Evolutionary conservation across 2,329 filamentous ascomycete genomes (phyloP), one percentile per base, ranked within the genome.

Genomic region (Nakataea oryzae): DNA sequence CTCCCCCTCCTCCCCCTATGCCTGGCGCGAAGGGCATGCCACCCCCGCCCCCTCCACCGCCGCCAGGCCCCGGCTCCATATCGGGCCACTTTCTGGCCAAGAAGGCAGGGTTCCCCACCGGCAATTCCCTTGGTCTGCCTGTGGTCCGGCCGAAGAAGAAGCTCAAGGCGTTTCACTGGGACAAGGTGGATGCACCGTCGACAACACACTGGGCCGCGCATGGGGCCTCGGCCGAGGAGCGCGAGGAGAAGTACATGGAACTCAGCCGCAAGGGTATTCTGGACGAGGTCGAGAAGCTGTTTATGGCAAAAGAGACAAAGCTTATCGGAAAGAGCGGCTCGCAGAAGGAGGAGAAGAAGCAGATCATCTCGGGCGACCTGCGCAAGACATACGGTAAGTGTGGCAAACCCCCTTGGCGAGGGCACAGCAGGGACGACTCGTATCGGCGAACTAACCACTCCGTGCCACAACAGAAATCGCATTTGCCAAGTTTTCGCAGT

Each of bases 161-260:
- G 81, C 91, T 99, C 75, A 99, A 99, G 85, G 93, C 93, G 63
- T 82, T 99, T 68, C 95, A 99, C 78, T 97, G 95, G 93, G 95
- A 99, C 77, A 97, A 97, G 80, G 91, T 99, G 62, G 95, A 99
- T 75, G 85, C 90, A 61, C 90, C 92, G 27, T 86, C 95, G 72
- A 89, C 91, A 60, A 97, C 93, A 61, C 90, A 97, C 69, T 97
- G 93, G 93, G 93, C 92, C 41, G 83, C 86, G 9, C 91, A 96
- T 73, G 85, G 90, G 32, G 89, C 91, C 6, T 96, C 91, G n/a
- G 85, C 87, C 5, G 88, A 96, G 72, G 90, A 89, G 64, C 91
- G 93, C 71, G 95, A 99, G 76, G 91, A 96, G 76, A 97, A 97
- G 74, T 97, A 97, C 72, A 86, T 89, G 54, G 95, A 97, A 70